Percentiles rank a stretch among this genome's conserved stretches.
These are phyloP conservation scores for Yamadazyma epiphylla DNA, from an alignment of 1,139 yeast species.

Conservation along the genomic window DNA sequence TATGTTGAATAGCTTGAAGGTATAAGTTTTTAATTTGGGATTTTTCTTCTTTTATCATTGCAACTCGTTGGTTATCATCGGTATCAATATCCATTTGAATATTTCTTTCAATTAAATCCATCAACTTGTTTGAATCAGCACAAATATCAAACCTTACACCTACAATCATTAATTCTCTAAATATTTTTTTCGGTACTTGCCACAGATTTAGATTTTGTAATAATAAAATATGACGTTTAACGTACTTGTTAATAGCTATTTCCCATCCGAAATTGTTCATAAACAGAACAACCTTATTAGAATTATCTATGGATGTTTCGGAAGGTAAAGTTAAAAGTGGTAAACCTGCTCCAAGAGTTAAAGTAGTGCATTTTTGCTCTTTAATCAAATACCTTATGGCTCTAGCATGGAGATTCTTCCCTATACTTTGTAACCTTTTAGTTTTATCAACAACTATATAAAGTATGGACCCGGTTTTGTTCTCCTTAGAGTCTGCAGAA, in stretches of 20 bases:
- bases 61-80: constrained; percentile 3
- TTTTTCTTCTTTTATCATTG: constrained; percentile 11
- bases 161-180: constrained; percentile 55
- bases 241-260: constrained; percentile 10
- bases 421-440: constrained; percentile 55
- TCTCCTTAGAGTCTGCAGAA: constrained; percentile 6
- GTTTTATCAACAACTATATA: constrained; percentile 54
- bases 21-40: constrained; percentile 16
- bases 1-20: constrained; percentile 21
- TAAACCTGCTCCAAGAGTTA: constrained; percentile 49
- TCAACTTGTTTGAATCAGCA: constrained; percentile 35
- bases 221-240: constrained; percentile 32
- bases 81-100: constrained; percentile 3
- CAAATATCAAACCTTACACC: constrained; percentile 60
- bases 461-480: constrained; percentile 43
- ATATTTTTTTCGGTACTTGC: constrained; percentile 54
- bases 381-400: constrained; percentile 50
- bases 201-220: constrained; percentile 38
- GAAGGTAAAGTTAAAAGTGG: constrained; percentile 49
- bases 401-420: constrained; percentile 52
- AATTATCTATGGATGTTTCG: constrained; percentile 14
- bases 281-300: constrained; percentile 24
- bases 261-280: constrained; percentile 42
- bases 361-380: constrained; percentile 38
- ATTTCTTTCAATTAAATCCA: constrained; percentile 26